Evolutionary conservation across 2,329 filamentous ascomycete species (phyloP), one percentile per base, ranked within the genome.

Genomic region (Xylariaceae sp.): DNA sequence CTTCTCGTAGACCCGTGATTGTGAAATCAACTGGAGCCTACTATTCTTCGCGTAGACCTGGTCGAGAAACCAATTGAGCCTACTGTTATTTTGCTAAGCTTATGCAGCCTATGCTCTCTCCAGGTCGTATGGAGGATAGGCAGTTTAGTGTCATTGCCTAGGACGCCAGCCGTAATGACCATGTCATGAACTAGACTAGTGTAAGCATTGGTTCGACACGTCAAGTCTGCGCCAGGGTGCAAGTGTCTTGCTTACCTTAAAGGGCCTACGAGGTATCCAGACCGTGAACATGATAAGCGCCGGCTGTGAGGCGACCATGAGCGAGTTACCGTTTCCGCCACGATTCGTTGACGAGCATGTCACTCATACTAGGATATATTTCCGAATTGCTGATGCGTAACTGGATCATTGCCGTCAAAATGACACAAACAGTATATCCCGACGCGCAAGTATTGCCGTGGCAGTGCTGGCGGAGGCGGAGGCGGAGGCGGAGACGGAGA

Each of bases 101-200:
- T 8, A 34, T 34, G 32, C 19, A 12, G 12, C 11, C 35, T 39
- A 40, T 54, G 39, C 50, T 19, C 4, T 32, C 47, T 59, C 60
- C 55, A 58, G 54, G 61, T 61, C 49, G 58, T 50, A 57, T 53
- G 55, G 47, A 51, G 57, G 46, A 39, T 44, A 54, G 64, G 65
- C 66, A 62, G 62, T 70, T 71, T 70, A 60, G 52, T 58, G 68
- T 70, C 67, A 11, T 40, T 69, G 63, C 67, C 65, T 57, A 68
- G 66, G 68, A 70, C 68, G 58, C 62, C 41, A 59, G 59, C 59
- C 60, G 55, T 52, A 57, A 55, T 51, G 53, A 58, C 51, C 53
- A 57, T 56, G 48, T 60, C 50, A 42, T 53, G 32, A 52, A 51
- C 60, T 56, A 48, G 31, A 26, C n/a, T 3, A 11, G 26, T 8